Conservation (phyloP, 1,284 basidiomycete genomes). For the Ceratobasidium sp. region DNA sequence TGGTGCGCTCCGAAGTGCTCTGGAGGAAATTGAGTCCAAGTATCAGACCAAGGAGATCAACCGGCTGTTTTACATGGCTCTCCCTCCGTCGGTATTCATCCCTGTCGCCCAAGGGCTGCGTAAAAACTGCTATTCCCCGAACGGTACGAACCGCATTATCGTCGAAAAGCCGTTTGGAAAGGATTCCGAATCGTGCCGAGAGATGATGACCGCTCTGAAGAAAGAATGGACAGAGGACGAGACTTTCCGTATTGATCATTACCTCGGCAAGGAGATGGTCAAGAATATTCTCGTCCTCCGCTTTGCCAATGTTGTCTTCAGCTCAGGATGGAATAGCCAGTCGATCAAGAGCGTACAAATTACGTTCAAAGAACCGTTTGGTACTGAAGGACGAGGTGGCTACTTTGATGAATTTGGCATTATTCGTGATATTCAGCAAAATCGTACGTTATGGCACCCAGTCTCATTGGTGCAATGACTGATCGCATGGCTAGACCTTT, state of each 20-base stretch:
- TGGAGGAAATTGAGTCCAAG: constrained; percentile 81
- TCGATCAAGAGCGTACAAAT: constrained; percentile 96
- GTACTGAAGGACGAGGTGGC: constrained; percentile 95
- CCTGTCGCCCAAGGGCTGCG: constrained; percentile 87
- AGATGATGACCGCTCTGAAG: constrained; percentile 85
- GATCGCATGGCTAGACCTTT: constrained; percentile 72
- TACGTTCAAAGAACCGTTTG: constrained; percentile 98
- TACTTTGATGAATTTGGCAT: constrained; percentile 99
- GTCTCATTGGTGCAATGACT: constrained; percentile 55
- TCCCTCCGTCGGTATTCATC: constrained; percentile 94
- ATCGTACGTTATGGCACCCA: constrained; percentile 71
- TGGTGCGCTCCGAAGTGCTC: constrained; percentile 78
- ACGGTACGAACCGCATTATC: constrained; percentile 89
- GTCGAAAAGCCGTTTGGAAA: constrained; percentile 98
- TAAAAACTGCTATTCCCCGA: constrained; percentile 80
- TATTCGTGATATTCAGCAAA: constrained; percentile 95
- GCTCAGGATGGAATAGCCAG: constrained; percentile 92
- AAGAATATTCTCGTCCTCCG: constrained; percentile 95
- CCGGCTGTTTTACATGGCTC: constrained; percentile 93
- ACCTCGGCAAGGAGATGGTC: constrained; percentile 99
- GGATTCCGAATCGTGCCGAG: constrained; percentile 88
- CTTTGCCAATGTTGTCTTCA: constrained; percentile 92
- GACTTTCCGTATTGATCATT: constrained; percentile 98
- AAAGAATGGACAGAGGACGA: constrained; percentile 93
- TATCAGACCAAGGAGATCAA: constrained; percentile 77